A percentile compares a stretch with the other conserved stretches of the same genome.
These are phyloP conservation scores for Pseudocohnilembus persalinus DNA, from an alignment of 169 alveolate species.

Conservation along the genomic window DNA sequence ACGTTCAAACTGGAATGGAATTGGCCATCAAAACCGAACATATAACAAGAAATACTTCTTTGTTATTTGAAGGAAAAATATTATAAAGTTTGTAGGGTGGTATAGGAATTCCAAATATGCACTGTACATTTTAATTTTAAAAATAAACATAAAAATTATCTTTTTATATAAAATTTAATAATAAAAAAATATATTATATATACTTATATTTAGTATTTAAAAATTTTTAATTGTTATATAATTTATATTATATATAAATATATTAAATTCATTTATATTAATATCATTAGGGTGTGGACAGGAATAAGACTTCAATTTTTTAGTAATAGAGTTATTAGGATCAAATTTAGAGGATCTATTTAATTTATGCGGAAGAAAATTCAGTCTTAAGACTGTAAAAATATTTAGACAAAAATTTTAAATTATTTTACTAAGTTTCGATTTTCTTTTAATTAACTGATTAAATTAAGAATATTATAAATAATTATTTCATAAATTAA, in stretches of 20 bases:
- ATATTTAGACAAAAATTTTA: too few species aligned
- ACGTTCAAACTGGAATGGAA: conserved; percentile 68
- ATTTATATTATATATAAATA: too few species aligned
- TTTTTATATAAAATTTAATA: background rate
- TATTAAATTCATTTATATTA: background rate
- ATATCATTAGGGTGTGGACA: conserved; percentile 49
- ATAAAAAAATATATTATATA: too few species aligned
- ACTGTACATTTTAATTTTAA: conserved; percentile 34
- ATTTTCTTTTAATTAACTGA: too few species aligned
- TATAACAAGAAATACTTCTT: conserved; percentile 79
- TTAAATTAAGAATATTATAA: too few species aligned
- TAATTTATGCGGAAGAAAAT: conserved; percentile 51
- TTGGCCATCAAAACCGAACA: conserved; percentile 76
- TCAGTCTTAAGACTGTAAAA: conserved; percentile 54
- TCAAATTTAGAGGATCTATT: conserved; percentile 68
- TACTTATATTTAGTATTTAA: too few species aligned
- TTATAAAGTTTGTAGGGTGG: conserved; percentile 68
- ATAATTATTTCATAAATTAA: conserved; percentile 2
- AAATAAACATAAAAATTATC: background rate
- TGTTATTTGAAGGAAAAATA: conserved; percentile 74
- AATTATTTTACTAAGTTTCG: too few species aligned
- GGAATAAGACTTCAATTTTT: conserved; percentile 75
- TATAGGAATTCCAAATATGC: conserved; percentile 54
- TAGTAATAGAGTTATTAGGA: conserved; percentile 83
- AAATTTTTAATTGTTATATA: too few species aligned